phyloP scores from a whole-genome alignment of 768 basidiomycete species.

The Rhizopogon vesiculosus region DNA sequence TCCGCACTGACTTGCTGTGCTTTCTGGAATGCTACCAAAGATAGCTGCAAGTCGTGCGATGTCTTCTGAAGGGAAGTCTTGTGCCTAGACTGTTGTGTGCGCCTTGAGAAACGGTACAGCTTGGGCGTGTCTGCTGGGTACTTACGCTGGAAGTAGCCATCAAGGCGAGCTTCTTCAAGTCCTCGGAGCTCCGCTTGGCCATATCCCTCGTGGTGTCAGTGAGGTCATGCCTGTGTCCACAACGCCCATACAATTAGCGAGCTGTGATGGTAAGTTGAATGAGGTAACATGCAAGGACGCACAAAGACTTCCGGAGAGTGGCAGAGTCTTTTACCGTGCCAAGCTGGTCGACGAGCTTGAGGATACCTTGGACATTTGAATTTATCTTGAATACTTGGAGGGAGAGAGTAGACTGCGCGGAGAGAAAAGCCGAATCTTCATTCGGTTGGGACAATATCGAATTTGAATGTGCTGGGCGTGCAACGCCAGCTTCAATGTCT shows the following conservation, averaged over 20 bases:
- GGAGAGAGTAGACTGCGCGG: conserved; percentile 74
- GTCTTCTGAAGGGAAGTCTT: conserved; percentile 89
- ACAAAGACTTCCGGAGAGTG: conserved; percentile 80
- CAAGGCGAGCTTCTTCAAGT: conserved; percentile 82
- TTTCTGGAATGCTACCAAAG: conserved; percentile 86
- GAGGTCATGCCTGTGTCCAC: conserved; percentile 70
- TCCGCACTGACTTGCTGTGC: conserved; percentile 90
- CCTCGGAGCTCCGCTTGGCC: conserved; percentile 91
- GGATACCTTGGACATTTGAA: conserved; percentile 91
- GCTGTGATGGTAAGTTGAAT: background rate
- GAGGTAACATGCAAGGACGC: conserved; percentile 25
- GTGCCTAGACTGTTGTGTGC: conserved; percentile 54
- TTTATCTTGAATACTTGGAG: conserved; percentile 99
- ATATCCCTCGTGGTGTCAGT: conserved; percentile 93
- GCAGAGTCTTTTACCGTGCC: conserved; percentile 82
- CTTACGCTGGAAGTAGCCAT: conserved; percentile 60
- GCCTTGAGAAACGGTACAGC: background rate
- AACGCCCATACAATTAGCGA: background rate
- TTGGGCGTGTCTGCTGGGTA: background rate
- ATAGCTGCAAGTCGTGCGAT: conserved; percentile 87
- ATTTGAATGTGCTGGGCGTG: conserved; percentile 24
- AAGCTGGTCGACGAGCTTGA: conserved; percentile 95
- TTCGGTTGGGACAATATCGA: conserved; percentile 30
- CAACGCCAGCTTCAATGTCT: conserved; percentile 43
- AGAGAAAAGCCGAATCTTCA: conserved; percentile 73